A percentile compares a stretch with the other conserved stretches of the same genome.
Evolutionary conservation across 805 yeast species (phyloP).

Genomic region (Scheffersomyces stipitis): DNA sequence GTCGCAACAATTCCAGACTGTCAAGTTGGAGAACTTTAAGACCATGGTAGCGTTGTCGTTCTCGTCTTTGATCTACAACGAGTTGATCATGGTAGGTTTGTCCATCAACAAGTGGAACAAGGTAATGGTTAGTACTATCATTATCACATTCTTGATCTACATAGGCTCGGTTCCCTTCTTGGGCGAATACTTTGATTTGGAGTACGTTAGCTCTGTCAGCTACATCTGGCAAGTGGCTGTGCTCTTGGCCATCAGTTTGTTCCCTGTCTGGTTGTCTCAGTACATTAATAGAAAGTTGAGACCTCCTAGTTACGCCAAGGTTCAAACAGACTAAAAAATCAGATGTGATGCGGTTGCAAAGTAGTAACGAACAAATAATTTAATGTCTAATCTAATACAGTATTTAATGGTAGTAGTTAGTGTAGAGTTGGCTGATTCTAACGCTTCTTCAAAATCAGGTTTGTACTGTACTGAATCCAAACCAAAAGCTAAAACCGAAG

Average conservation of each 20-base stretch:
- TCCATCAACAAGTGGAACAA: constrained; percentile 92
- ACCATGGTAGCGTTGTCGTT: constrained; percentile 86
- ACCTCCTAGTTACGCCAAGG: constrained; percentile 97
- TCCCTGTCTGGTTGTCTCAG: constrained; percentile 89
- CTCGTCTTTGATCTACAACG: constrained; percentile 77
- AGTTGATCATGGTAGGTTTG: constrained; percentile 88
- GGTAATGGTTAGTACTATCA: constrained; percentile 69
- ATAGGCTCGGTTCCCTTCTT: constrained; percentile 80
- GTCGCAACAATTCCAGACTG: constrained; percentile 73
- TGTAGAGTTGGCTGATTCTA: no score
- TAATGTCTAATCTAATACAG: no score
- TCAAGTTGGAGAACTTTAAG: constrained; percentile 52
- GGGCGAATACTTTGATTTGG: constrained; percentile 80
- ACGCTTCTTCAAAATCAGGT: no score
- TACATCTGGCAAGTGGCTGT: constrained; percentile 71
- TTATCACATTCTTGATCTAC: constrained; percentile 66
- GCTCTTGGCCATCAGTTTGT: constrained; percentile 65
- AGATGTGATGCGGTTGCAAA: no score
- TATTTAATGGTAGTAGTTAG: no score
- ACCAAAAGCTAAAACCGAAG: no score
- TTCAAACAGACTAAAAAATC: constrained; percentile 64
- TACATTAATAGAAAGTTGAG: constrained; percentile 70
- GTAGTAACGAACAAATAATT: no score
- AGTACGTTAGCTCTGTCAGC: constrained; percentile 53
- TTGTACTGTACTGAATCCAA: no score